Evolutionary conservation across 1,284 basidiomycete species (phyloP).

Genomic region (Cryptococcus sp.): DNA sequence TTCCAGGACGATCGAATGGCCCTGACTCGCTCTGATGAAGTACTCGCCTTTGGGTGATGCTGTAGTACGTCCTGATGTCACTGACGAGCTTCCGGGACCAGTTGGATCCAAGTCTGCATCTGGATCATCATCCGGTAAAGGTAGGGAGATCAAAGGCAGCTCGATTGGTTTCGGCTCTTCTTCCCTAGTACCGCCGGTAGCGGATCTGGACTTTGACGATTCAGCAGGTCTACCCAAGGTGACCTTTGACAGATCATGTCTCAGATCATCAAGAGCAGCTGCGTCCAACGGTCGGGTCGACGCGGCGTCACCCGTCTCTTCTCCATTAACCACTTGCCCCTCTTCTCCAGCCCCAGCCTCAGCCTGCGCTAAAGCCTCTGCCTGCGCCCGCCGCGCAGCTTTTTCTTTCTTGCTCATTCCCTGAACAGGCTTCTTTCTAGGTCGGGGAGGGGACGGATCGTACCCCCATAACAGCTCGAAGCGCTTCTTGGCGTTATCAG

Average conservation of each 20-base stretch:
- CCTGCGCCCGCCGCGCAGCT: constrained; percentile 8
- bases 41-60: constrained; percentile 54
- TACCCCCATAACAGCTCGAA: constrained; percentile 69
- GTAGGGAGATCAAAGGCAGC: constrained; percentile 12
- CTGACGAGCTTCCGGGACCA: not conserved
- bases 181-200: not conserved
- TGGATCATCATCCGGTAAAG: constrained; percentile 3
- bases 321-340: not conserved
- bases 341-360: not conserved
- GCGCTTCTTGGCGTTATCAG: constrained; percentile 72
- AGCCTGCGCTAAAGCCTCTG: not conserved
- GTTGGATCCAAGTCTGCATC: not conserved
- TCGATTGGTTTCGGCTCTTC: constrained; percentile 3
- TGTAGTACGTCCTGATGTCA: not conserved
- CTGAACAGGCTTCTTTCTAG: constrained; percentile 31
- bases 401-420: constrained; percentile 21
- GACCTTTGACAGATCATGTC: constrained; percentile 9
- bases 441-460: constrained; percentile 51
- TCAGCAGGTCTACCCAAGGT: constrained; percentile 3
- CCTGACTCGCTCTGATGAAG: constrained; percentile 93
- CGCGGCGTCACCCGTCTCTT: not conserved
- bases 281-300: constrained; percentile 22
- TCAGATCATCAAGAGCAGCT: constrained; percentile 26
- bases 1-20: constrained; percentile 79
- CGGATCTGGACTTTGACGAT: not conserved